Conservation (phyloP, 2,329 filamentous ascomycete genomes). For the Chrysoporthe puriensis region DNA sequence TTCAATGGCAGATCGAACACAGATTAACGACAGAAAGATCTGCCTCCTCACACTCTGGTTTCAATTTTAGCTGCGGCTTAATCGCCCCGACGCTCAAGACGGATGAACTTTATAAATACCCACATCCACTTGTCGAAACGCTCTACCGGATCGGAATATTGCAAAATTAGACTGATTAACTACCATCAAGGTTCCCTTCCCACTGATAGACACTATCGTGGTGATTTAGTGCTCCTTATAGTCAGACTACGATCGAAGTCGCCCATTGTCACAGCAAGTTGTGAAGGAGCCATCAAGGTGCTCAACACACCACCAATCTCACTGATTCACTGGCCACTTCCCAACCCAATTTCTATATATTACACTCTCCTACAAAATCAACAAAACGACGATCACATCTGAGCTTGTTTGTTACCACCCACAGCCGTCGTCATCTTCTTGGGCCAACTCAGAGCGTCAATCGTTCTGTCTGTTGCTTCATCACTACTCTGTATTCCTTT, state of each 20-base stretch:
- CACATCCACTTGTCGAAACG: too few relatives aligned
- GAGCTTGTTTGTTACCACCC: neutral
- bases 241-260: neutral
- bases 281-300: conserved; percentile 27
- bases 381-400: neutral
- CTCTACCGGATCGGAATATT: neutral
- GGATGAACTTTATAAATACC: too few relatives aligned
- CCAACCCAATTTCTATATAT: neutral
- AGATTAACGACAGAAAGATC: neutral
- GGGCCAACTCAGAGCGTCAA: conserved; percentile 7
- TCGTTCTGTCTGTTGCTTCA: conserved; percentile 5
- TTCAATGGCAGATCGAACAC: too few relatives aligned
- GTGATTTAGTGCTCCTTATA: neutral
- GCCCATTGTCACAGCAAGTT: conserved; percentile 10
- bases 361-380: neutral
- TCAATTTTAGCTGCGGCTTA: too few relatives aligned
- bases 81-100: too few relatives aligned
- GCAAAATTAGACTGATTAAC: neutral
- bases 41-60: too few relatives aligned
- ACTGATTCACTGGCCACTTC: conserved; percentile 5
- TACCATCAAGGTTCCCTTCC: too few relatives aligned
- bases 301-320: neutral
- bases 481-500: conserved; percentile 22
- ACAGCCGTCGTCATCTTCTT: conserved; percentile 7
- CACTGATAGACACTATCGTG: too few relatives aligned